Evolutionary conservation across 148 eudicot species (phyloP).

Genomic region (Spergularia bocconei): DNA sequence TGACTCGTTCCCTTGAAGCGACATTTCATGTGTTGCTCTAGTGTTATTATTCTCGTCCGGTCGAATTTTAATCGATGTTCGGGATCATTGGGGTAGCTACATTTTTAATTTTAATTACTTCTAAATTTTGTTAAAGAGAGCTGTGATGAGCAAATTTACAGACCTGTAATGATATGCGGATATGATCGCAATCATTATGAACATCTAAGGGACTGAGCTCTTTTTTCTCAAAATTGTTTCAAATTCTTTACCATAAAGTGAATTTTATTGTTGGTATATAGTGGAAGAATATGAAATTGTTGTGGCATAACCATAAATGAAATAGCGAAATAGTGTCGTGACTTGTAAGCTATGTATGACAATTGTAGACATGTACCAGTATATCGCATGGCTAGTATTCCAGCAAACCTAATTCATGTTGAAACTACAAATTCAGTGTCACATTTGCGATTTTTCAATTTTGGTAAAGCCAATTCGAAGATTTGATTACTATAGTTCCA

Average conservation of each 20-base stretch:
- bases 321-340: no score
- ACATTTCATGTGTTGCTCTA: constrained; percentile 42
- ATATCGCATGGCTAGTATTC: no score
- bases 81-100: constrained; percentile 40
- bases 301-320: no score
- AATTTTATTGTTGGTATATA: no score
- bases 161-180: constrained; percentile 88
- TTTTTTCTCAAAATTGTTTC: not conserved
- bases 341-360: not conserved
- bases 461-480: no score
- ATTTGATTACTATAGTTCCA: no score
- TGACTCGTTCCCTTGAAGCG: constrained; percentile 92
- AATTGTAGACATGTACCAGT: not conserved
- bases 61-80: constrained; percentile 11
- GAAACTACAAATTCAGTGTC: no score
- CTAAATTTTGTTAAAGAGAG: not conserved
- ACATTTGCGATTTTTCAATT: no score
- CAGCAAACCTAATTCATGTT: no score
- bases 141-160: constrained; percentile 59
- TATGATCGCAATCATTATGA: constrained; percentile 67
- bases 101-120: not conserved
- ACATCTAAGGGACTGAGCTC: constrained; percentile 53
- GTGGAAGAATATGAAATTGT: no score
- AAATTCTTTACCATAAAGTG: not conserved
- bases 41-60: not conserved